A percentile compares a stretch with the other conserved stretches of the same genome.
phyloP scores from a whole-genome alignment of 139 green algal genomes.

The Desmodesmus armatus region DNA sequence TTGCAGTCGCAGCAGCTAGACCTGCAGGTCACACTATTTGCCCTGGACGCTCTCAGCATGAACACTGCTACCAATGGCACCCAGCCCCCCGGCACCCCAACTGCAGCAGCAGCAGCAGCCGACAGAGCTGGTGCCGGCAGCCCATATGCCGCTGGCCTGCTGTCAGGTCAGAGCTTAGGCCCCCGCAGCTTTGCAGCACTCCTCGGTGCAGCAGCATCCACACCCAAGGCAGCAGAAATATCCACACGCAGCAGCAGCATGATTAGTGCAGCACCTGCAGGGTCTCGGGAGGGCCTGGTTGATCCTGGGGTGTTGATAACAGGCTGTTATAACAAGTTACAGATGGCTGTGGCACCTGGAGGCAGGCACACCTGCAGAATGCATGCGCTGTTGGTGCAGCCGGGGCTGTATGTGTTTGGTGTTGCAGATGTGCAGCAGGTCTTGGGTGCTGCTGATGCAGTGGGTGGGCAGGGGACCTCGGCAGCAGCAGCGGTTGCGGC shows the following conservation, averaged over 20 bases:
- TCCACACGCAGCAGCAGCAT: not conserved
- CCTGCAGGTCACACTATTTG: not conserved
- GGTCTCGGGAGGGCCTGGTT: not conserved
- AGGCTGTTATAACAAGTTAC: slow-evolving; percentile 1
- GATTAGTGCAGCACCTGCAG: not conserved
- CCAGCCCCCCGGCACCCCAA: not conserved
- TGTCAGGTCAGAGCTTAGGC: not conserved
- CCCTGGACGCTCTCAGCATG: not conserved
- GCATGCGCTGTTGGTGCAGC: slow-evolving; percentile 11
- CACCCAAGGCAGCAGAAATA: not conserved
- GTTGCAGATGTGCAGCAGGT: slow-evolving; percentile 13
- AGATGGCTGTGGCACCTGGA: not conserved
- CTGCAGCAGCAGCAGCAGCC: not conserved
- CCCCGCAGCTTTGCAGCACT: no score
- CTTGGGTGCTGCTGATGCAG: not conserved
- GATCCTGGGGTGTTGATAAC: slow-evolving; percentile 22
- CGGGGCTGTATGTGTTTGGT: slow-evolving; percentile 34
- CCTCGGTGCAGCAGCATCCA: not conserved
- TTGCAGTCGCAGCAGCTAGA: not conserved
- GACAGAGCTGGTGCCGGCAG: not conserved
- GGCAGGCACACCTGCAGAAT: not conserved
- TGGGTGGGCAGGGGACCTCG: not conserved
- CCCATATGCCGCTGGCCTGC: not conserved
- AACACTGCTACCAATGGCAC: not conserved
- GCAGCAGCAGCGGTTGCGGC: not conserved